Evolutionary conservation across 306 rosid species (phyloP).

Genomic region (Cercis canadensis): DNA sequence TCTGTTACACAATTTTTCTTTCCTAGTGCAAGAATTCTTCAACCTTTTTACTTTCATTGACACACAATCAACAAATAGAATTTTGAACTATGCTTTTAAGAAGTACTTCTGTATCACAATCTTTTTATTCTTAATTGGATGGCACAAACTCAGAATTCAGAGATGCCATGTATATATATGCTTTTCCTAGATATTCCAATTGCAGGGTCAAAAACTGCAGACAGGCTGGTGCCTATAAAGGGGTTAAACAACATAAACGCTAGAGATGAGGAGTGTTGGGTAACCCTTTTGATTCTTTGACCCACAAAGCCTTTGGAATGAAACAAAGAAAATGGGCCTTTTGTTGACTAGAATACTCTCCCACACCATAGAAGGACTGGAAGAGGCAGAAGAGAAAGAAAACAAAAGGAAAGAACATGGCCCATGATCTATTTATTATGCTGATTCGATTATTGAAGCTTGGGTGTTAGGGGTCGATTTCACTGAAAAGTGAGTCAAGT

Average conservation of each 20-base stretch:
- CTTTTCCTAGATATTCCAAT: conserved; percentile 33
- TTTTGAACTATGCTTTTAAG: neutral
- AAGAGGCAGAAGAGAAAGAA: neutral
- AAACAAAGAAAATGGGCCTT: neutral
- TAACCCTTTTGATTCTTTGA: conserved; percentile 29
- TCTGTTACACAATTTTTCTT: neutral
- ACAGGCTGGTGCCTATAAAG: conserved; percentile 12
- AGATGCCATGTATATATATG: conserved; percentile 12
- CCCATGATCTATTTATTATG: conserved; percentile 1
- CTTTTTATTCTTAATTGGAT: neutral
- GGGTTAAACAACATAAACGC: neutral
- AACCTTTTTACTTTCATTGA: too few species aligned
- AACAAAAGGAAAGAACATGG: too few species aligned
- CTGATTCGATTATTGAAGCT: conserved; percentile 23
- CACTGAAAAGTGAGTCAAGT: neutral
- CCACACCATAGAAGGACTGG: conserved; percentile 13
- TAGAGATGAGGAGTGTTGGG: neutral
- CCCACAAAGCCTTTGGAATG: conserved; percentile 26
- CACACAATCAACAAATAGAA: neutral
- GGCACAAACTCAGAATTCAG: neutral
- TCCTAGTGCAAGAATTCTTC: neutral
- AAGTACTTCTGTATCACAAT: neutral
- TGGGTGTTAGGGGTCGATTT: neutral
- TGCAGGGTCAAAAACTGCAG: conserved; percentile 24
- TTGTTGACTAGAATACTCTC: neutral